Base-by-base conservation (phyloP, 306 rosid genomes). In the Vigna angularis region DNA sequence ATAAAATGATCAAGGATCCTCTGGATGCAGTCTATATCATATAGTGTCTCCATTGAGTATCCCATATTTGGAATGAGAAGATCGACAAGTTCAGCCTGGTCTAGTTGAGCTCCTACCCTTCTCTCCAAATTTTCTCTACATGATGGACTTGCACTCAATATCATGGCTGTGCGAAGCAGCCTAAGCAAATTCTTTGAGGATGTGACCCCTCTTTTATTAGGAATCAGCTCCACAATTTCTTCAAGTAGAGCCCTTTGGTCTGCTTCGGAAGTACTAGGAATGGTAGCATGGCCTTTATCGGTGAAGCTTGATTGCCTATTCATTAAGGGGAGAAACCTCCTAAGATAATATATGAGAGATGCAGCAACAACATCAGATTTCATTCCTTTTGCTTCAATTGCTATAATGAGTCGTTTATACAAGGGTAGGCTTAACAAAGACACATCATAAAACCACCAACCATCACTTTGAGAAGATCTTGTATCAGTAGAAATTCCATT, bases 371-470 rank as follows among this genome's bases (percentile, higher is more conserved):
- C 77, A 87, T 90, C 97, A 7, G 91, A 75, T 79, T 88, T 88
- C 92, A 89, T 85, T 45, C 97, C 97, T 70, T 86, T 91, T 11
- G 85, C 77, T 82, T 90, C 98, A 51, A 93, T 83, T 3, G 91
- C 82, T 57, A 86, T 76, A 75, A 93, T 86, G 51, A 93, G 63
- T 58, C 91, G 80, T 81, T 88, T 91, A 77, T 79, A 93, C 4
- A 90, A 57, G n/a, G 92, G 86, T 26, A 93, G 79, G 75, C 97
- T 90, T 53, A 93, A 82, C 81, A 88, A 90, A 72, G 97, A 91
- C 24, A 86, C 91, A 59, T 93, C 98, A 80, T 90, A 96, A 44
- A 70, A 90, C 98, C 98, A 93, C 98, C 98, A 93, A 36, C 86
- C 77, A 40, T 87, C 90, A 2, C 87, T 79, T 12, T 66, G 59